Evolutionary conservation across 179 eudicot species (phyloP).

Genomic region (Spergularia azorica): DNA sequence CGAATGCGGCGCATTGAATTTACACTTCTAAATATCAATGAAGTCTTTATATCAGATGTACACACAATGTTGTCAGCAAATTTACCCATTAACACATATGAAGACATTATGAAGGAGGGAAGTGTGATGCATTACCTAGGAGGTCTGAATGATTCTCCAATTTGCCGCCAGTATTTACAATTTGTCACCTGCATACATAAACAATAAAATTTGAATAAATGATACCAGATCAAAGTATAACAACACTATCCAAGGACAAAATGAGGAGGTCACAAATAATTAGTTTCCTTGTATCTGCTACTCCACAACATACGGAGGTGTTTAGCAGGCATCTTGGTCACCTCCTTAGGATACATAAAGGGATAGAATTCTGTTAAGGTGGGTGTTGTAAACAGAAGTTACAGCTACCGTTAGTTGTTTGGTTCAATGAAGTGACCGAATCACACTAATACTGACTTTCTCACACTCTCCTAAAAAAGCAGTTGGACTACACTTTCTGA

Average conservation of each 20-base stretch:
- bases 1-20: neutral
- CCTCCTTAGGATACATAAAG: neutral
- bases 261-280: neutral
- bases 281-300: neutral
- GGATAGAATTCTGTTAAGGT: neutral
- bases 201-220: constrained; percentile 1
- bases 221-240: constrained; percentile 7
- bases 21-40: constrained; percentile 1
- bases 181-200: constrained; percentile 66
- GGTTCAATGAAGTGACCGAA: neutral
- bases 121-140: constrained; percentile 65
- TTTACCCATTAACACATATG: constrained; percentile 4
- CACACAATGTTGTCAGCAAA: constrained; percentile 2
- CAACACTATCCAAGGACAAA: neutral
- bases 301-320: neutral
- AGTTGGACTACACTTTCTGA: neutral
- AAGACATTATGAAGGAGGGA: neutral
- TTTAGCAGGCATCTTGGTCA: neutral
- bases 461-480: neutral
- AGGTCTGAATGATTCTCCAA: constrained; percentile 93
- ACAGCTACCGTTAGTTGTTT: neutral
- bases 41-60: constrained; percentile 2
- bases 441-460: neutral
- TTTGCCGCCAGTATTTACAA: constrained; percentile 92
- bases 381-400: neutral